These are phyloP conservation scores for Magnaporthiopsis rhizophila DNA, from an alignment of 2,329 filamentous ascomycete genomes.

Conservation along the genomic window DNA sequence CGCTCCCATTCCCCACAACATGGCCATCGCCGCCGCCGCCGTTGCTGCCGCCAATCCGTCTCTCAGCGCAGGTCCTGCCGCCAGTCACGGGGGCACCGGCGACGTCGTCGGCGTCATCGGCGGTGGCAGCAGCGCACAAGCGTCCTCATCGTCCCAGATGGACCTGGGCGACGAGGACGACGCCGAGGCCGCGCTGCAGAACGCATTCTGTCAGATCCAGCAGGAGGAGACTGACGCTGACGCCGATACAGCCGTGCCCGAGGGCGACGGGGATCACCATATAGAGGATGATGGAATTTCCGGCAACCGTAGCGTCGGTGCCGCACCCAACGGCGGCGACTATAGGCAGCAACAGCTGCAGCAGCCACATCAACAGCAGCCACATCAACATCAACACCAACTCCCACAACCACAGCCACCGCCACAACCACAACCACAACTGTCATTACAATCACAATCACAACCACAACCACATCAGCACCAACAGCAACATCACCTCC, in stretches of 20 bases:
- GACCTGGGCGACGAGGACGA: slow-evolving; percentile 33
- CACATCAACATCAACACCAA: slow-evolving; percentile 1
- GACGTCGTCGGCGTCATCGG: slow-evolving; percentile 1
- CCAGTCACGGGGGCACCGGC: not conserved
- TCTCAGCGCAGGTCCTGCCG: not conserved
- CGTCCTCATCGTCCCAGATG: not conserved
- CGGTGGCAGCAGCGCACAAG: not conserved
- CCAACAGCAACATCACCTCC: not conserved
- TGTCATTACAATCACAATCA: not conserved
- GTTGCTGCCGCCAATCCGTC: slow-evolving; percentile 7
- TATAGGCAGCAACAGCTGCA: slow-evolving; percentile 6
- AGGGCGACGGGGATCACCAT: slow-evolving; percentile 26
- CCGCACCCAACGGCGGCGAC: not conserved
- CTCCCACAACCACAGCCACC: not conserved
- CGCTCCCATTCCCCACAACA: slow-evolving; percentile 4
- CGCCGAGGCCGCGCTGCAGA: slow-evolving; percentile 50
- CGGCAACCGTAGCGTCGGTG: not conserved
- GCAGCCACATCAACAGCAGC: slow-evolving; percentile 15
- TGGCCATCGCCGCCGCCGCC: slow-evolving; percentile 3
- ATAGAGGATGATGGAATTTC: not conserved
- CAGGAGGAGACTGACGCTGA: slow-evolving; percentile 52
- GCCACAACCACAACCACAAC: not conserved
- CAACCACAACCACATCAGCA: not conserved
- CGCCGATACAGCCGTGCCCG: slow-evolving; percentile 44
- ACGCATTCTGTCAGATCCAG: slow-evolving; percentile 49